Percentiles rank a stretch among this genome's conserved stretches.
Evolutionary conservation across 2,329 filamentous ascomycete species (phyloP).

Genomic region (Lachnellula cervina): DNA sequence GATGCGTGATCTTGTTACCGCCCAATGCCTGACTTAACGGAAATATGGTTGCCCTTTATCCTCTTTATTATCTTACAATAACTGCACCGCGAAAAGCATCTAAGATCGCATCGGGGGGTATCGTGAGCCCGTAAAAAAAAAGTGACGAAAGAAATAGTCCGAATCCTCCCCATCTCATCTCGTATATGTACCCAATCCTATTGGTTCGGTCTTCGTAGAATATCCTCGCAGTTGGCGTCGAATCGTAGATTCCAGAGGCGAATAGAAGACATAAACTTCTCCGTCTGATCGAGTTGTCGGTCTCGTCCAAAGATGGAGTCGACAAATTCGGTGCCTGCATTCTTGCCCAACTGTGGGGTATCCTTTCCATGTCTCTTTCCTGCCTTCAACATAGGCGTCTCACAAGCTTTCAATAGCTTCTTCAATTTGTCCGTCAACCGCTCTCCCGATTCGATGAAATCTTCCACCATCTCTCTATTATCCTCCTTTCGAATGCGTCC

Average conservation of each 20-base stretch:
- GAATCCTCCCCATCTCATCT: constrained; percentile 8
- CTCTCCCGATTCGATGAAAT: constrained; percentile 86
- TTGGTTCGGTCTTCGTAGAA: constrained; percentile 55
- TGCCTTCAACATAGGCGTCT: constrained; percentile 90
- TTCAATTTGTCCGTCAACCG: constrained; percentile 81
- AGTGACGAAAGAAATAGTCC: constrained; percentile 14
- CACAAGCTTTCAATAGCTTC: constrained; percentile 82
- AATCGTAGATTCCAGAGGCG: constrained; percentile 88
- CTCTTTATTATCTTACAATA: constrained; percentile 14
- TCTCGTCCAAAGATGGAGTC: constrained; percentile 92
- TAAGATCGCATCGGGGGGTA: constrained; percentile 12
- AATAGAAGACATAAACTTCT: constrained; percentile 87
- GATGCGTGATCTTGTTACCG: constrained; percentile 6
- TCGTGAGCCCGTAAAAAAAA: constrained; percentile 11
- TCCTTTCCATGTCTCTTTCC: constrained; percentile 68
- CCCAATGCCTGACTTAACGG: constrained; percentile 11
- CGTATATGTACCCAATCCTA: constrained; percentile 15
- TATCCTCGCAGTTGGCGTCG: constrained; percentile 90
- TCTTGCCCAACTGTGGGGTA: constrained; percentile 74
- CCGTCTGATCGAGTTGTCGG: constrained; percentile 80
- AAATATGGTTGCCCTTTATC: constrained; percentile 12
- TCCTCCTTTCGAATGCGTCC: constrained; percentile 67
- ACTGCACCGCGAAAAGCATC: constrained; percentile 4
- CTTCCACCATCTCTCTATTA: constrained; percentile 75
- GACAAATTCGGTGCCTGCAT: constrained; percentile 91